Percentiles rank a stretch among this genome's conserved stretches.
These are phyloP conservation scores for Hirsutella thompsonii DNA, from an alignment of 2,329 filamentous ascomycete species.

Conservation along the genomic window DNA sequence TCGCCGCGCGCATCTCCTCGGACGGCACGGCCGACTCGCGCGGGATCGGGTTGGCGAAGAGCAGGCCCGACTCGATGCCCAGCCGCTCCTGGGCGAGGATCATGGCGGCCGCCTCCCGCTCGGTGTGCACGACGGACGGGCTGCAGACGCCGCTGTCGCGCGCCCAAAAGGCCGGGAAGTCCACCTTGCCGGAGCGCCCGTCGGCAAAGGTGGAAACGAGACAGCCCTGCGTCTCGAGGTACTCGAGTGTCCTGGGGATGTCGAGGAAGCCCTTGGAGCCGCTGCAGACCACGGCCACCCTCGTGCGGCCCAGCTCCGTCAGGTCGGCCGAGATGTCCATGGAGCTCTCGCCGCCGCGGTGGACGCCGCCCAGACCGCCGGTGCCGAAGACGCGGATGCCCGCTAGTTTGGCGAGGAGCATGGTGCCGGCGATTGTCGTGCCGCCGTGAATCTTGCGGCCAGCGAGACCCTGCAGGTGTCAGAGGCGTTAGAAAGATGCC, in stretches of 20 bases:
- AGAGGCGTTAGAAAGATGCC: too few species aligned
- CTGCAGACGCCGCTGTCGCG: slow-evolving; percentile 74
- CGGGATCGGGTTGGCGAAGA: slow-evolving; percentile 85
- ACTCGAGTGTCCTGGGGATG: slow-evolving; percentile 77
- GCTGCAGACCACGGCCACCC: slow-evolving; percentile 76
- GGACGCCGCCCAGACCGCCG: slow-evolving; percentile 86
- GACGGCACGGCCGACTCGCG: slow-evolving; percentile 56
- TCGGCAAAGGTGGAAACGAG: slow-evolving; percentile 84
- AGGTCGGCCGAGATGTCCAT: slow-evolving; percentile 95
- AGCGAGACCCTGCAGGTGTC: slow-evolving; percentile 40
- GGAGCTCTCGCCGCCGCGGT: slow-evolving; percentile 71
- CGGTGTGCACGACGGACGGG: slow-evolving; percentile 60
- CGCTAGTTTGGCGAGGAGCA: slow-evolving; percentile 74
- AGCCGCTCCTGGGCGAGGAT: slow-evolving; percentile 66
- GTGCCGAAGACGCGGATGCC: slow-evolving; percentile 92
- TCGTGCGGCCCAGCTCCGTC: slow-evolving; percentile 81
- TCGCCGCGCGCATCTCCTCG: slow-evolving; percentile 54
- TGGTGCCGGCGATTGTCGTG: slow-evolving; percentile 87
- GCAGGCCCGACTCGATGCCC: slow-evolving; percentile 62
- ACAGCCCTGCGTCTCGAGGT: slow-evolving; percentile 59
- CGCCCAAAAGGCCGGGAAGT: slow-evolving; percentile 90
- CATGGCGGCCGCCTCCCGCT: slow-evolving; percentile 78
- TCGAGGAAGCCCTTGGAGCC: slow-evolving; percentile 96
- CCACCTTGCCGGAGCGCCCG: slow-evolving; percentile 55
- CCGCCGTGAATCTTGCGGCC: slow-evolving; percentile 69